Evolutionary conservation across 2,329 filamentous ascomycete genomes (phyloP), one percentile per base, ranked within the genome.

Genomic region (Aspergillus sp.): DNA sequence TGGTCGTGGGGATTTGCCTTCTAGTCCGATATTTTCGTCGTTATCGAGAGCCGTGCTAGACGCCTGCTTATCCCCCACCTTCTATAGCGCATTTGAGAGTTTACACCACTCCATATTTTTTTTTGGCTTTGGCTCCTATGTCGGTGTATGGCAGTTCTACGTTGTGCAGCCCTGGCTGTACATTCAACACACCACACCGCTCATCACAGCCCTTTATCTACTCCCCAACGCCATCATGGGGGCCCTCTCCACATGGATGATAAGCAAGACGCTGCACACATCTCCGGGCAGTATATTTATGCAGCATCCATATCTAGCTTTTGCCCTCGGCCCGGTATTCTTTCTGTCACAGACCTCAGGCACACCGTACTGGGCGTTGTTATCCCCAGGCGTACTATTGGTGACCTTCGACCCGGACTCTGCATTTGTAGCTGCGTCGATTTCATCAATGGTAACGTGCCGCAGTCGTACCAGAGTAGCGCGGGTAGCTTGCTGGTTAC

Each of bases 401-500:
- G 70, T 71, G 0, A 74, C 72, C 0, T 75, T 76, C 41, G 73
- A 73, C 0, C 73, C 73, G 0, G 73, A 76, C 42, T 59, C 75
- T 46, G 68, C 69, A 22, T 76, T 75, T 49, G 72, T 72, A 0
- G 73, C 73, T 0, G 72, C 72, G 0, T 70, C 69, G n/a, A 75
- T 75, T 75, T 74, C 57, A 74, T 75, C 49, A 75, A 72, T 0
- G 69, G 64, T 10, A 73, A 66, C 44, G 72, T 76, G 5, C 66
- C 71, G 1, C 54, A 71, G n/a, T 71, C 66, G 2, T 75, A 74
- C 46, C 73, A 76, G 50, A 72, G 72, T 3, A 68, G 66, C 7
- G 73, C 73, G 0, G 73, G 71, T 0, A 74, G 71, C 46, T 49
- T 75, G 49, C 55, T 76, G 5, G 71, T 75, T 2, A 76, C 71